These are phyloP conservation scores for Microcos paniculata DNA, from an alignment of 345 rosid species.

Conservation along the genomic window DNA sequence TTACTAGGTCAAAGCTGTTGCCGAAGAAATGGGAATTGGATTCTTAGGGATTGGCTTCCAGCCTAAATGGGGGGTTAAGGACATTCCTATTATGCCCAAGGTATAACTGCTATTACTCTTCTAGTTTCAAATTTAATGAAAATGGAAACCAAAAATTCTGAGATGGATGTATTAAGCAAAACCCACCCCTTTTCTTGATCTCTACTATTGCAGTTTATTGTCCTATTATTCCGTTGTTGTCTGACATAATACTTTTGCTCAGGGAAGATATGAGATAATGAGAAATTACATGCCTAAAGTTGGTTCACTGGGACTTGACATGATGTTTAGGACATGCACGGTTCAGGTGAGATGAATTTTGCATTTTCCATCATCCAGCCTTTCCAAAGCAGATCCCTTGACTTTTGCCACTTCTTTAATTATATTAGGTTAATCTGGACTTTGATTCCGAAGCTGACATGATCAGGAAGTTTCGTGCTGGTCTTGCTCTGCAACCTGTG, in stretches of 20 bases:
- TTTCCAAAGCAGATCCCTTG: constrained; percentile 12
- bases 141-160: neutral
- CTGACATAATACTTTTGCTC: constrained; percentile 37
- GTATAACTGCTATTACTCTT: constrained; percentile 34
- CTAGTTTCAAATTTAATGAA: neutral
- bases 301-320: constrained; percentile 91
- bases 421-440: constrained; percentile 82
- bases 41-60: constrained; percentile 98
- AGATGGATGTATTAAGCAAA: neutral
- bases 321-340: constrained; percentile 98
- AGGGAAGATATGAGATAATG: constrained; percentile 99
- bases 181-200: neutral
- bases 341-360: constrained; percentile 74
- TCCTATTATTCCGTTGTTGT: constrained; percentile 13
- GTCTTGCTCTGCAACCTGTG: constrained; percentile 98
- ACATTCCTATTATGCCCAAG: constrained; percentile 98
- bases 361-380: constrained; percentile 1
- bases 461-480: constrained; percentile 94
- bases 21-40: constrained; percentile 99
- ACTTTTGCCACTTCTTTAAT: neutral
- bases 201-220: neutral
- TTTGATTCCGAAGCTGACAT: constrained; percentile 95
- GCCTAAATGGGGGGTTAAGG: constrained; percentile 84
- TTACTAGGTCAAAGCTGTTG: constrained; percentile 91
- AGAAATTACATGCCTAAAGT: constrained; percentile 99